Percentiles rank a stretch among this genome's conserved stretches.
Conservation (phyloP, 148 eudicot species). For the Rhododendron kiyosumense region DNA sequence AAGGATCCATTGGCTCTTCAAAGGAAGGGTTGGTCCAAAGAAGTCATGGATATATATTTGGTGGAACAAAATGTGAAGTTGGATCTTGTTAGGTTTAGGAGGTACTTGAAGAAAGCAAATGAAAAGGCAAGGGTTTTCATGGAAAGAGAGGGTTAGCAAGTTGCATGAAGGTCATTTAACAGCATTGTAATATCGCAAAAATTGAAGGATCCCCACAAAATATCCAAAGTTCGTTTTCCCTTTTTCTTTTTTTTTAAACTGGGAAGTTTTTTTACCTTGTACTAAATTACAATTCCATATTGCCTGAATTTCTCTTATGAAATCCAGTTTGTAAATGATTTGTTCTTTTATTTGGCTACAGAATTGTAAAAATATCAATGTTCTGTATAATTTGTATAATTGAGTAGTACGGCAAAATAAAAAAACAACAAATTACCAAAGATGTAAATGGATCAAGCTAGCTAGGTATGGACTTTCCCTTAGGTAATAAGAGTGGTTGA, state of each 20-base stretch:
- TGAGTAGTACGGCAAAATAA: background rate
- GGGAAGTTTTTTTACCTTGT: background rate
- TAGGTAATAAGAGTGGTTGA: too few species aligned
- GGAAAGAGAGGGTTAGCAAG: slow-evolving; percentile 12
- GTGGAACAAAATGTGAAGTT: slow-evolving; percentile 51
- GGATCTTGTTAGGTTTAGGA: slow-evolving; percentile 36
- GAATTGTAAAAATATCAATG: background rate
- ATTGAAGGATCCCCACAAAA: background rate
- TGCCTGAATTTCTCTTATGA: background rate
- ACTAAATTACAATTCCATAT: background rate
- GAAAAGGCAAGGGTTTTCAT: slow-evolving; percentile 39
- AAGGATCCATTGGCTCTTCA: slow-evolving; percentile 27
- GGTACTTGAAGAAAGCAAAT: slow-evolving; percentile 38
- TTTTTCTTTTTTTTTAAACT: too few species aligned
- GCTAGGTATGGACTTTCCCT: too few species aligned
- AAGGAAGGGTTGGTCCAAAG: slow-evolving; percentile 18
- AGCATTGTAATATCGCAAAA: background rate
- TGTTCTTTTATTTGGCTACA: background rate
- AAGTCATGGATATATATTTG: slow-evolving; percentile 38
- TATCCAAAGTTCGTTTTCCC: background rate
- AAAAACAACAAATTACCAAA: background rate
- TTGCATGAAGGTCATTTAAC: background rate
- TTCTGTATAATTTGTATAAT: background rate
- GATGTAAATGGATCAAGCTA: background rate
- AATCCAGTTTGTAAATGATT: background rate